phyloP scores from a whole-genome alignment of 225 moss, liverwort and hornwort genomes.

The Lunularia cruciata region DNA sequence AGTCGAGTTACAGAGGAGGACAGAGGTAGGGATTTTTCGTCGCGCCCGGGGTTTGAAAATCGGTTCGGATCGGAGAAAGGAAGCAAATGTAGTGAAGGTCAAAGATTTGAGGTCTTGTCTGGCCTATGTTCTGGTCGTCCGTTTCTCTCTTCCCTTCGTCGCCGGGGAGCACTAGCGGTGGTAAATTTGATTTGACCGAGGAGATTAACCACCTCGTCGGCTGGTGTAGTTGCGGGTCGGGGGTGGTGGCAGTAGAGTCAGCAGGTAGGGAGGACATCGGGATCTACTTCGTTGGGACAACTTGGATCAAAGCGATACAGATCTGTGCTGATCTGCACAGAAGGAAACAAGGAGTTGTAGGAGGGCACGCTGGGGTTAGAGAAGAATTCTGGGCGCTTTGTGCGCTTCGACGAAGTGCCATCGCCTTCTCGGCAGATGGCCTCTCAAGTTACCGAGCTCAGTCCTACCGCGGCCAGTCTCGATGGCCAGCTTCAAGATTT shows the following conservation, averaged over 20 bases:
- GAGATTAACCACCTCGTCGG: background rate
- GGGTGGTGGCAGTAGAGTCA: conserved; percentile 7
- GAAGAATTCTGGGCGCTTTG: conserved; percentile 52
- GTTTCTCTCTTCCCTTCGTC: background rate
- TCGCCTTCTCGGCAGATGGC: conserved; percentile 59
- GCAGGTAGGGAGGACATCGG: conserved; percentile 1
- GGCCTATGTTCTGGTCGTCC: conserved; percentile 9
- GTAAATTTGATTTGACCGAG: conserved; percentile 14
- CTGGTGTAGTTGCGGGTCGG: background rate
- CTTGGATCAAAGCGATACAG: conserved; percentile 3
- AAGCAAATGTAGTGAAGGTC: background rate
- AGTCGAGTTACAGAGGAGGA: background rate
- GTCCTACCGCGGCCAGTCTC: conserved; percentile 55
- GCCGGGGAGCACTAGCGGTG: background rate
- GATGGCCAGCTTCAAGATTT: conserved; percentile 89
- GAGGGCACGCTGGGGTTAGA: conserved; percentile 47
- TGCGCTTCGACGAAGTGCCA: conserved; percentile 60
- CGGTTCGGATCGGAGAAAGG: background rate
- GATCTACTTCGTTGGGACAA: background rate
- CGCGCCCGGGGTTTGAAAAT: conserved; percentile 1
- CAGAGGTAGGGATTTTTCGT: background rate
- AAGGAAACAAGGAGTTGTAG: conserved; percentile 18
- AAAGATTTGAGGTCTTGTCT: background rate
- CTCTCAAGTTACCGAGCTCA: conserved; percentile 40
- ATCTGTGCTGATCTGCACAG: conserved; percentile 25